phyloP scores from a whole-genome alignment of 768 basidiomycete genomes.

The Tulasnella sp. region DNA sequence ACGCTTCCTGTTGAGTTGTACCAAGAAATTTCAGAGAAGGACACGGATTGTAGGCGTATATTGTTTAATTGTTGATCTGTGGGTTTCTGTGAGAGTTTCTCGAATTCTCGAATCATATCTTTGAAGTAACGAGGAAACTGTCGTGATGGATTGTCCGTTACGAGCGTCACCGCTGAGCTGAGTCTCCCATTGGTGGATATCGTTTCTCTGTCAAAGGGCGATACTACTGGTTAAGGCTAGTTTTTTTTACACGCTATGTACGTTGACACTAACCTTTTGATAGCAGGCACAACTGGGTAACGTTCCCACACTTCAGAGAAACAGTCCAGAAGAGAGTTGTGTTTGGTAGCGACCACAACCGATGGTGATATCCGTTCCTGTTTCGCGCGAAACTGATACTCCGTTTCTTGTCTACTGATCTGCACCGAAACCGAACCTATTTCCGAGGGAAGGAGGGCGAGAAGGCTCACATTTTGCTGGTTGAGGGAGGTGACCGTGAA shows the following conservation, averaged over 20 bases:
- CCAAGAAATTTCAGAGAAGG: slow-evolving; percentile 23
- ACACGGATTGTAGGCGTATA: not conserved
- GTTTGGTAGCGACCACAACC: not conserved
- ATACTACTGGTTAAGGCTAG: too few relatives aligned
- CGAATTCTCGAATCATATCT: slow-evolving; percentile 38
- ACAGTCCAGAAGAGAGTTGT: slow-evolving; percentile 8
- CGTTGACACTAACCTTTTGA: not conserved
- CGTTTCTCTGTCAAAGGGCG: slow-evolving; percentile 21
- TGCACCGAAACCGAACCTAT: slow-evolving; percentile 38
- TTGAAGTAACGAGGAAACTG: slow-evolving; percentile 31
- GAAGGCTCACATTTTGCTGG: slow-evolving; percentile 35
- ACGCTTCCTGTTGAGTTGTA: slow-evolving; percentile 4
- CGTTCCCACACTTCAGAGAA: slow-evolving; percentile 14
- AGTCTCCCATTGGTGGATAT: slow-evolving; percentile 25
- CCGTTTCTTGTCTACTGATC: slow-evolving; percentile 45
- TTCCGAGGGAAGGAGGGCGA: slow-evolving; percentile 36
- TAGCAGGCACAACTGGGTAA: slow-evolving; percentile 13
- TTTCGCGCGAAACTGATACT: slow-evolving; percentile 44
- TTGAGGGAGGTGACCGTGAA: slow-evolving; percentile 38
- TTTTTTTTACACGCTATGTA: too few relatives aligned
- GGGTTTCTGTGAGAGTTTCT: slow-evolving; percentile 43
- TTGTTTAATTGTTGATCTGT: slow-evolving; percentile 25
- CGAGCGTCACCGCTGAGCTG: not conserved
- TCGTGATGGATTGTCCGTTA: not conserved
- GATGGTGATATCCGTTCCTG: slow-evolving; percentile 5